A percentile compares a stretch with the other conserved stretches of the same genome.
Evolutionary conservation across 2,329 filamentous ascomycete genomes (phyloP).

Genomic region (Claviceps monticola): DNA sequence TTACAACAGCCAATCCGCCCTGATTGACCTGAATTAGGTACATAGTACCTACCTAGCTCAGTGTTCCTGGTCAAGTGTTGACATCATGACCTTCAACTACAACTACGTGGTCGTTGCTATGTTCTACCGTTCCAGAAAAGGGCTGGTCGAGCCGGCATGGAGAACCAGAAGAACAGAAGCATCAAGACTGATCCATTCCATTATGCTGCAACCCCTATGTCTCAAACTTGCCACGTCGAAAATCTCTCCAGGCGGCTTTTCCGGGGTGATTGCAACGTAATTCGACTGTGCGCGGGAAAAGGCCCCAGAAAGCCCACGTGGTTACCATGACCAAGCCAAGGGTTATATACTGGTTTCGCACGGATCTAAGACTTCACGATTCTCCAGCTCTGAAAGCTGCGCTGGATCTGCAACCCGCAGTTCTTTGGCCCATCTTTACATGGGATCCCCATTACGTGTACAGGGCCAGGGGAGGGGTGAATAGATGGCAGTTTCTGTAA

Average conservation of each 20-base stretch:
- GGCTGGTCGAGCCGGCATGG: neutral
- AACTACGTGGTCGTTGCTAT: neutral
- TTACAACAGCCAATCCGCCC: neutral
- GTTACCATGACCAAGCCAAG: slow-evolving; percentile 18
- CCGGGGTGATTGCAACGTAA: neutral
- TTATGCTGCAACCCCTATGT: neutral
- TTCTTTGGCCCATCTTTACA: slow-evolving; percentile 62
- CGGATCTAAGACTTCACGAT: slow-evolving; percentile 64
- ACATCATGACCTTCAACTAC: slow-evolving; percentile 6
- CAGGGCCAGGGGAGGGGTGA: slow-evolving; percentile 52
- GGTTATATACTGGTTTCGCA: slow-evolving; percentile 69
- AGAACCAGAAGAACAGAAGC: neutral
- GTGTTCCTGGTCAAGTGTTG: neutral
- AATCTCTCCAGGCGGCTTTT: too few species aligned
- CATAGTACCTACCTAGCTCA: too few species aligned
- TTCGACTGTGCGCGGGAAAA: neutral
- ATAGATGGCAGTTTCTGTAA: slow-evolving; percentile 61
- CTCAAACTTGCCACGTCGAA: neutral
- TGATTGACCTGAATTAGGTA: neutral
- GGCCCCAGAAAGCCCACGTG: neutral
- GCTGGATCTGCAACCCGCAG: slow-evolving; percentile 52
- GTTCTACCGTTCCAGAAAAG: neutral
- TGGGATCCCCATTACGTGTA: slow-evolving; percentile 77
- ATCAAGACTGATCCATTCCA: neutral
- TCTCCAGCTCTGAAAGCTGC: slow-evolving; percentile 61